These are phyloP conservation scores for Artemisia argyi DNA, from an alignment of 129 eudicot genomes.

Conservation along the genomic window DNA sequence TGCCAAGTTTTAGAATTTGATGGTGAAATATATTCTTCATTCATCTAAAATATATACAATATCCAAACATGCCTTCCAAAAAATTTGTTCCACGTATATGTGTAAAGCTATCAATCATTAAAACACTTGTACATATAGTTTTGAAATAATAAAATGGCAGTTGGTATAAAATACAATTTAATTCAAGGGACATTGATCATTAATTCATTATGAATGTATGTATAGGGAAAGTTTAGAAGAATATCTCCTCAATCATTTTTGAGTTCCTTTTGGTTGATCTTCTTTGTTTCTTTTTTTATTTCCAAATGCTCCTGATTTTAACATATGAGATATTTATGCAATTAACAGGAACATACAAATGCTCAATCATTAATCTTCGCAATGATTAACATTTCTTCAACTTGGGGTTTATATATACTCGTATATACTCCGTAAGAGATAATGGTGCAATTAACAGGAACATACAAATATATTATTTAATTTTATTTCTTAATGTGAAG, in stretches of 20 bases:
- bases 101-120: constrained; percentile 22
- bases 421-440: not conserved
- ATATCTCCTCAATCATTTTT: constrained; percentile 26
- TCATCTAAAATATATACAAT: too few relatives aligned
- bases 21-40: too few relatives aligned
- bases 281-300: not conserved
- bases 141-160: constrained; percentile 14
- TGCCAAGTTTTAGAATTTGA: too few relatives aligned
- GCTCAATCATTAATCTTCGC: constrained; percentile 22
- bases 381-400: not conserved
- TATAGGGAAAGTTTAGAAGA: constrained; percentile 18
- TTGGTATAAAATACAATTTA: constrained; percentile 15
- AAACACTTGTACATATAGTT: constrained; percentile 15
- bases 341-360: too few relatives aligned
- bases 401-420: not conserved
- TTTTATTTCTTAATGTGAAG: not conserved
- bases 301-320: constrained; percentile 16
- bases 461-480: not conserved
- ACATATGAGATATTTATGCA: too few relatives aligned
- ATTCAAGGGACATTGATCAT: not conserved
- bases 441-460: not conserved
- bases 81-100: not conserved
- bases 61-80: not conserved
- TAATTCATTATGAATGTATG: not conserved
- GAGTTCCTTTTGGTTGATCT: constrained; percentile 27